A percentile compares a stretch with the other conserved stretches of the same genome.
These are phyloP conservation scores for Mariannaea elegans DNA, from an alignment of 2,329 filamentous ascomycete species.

Conservation along the genomic window DNA sequence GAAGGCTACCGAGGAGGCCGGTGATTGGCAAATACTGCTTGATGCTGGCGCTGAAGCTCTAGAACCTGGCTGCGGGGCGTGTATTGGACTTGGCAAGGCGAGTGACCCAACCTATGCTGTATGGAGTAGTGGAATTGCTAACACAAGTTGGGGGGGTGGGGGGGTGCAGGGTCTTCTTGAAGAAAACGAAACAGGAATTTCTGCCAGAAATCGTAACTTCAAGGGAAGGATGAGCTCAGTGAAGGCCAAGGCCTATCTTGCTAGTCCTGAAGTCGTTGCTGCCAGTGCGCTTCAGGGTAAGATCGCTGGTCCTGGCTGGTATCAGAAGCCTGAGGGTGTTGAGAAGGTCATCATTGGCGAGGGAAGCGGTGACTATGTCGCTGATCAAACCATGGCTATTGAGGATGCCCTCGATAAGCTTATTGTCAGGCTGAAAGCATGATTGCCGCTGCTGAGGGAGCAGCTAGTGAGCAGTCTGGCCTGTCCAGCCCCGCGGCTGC, in stretches of 20 bases:
- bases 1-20: slow-evolving; percentile 76
- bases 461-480: background rate
- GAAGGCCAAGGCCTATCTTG: slow-evolving; percentile 81
- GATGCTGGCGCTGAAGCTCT: slow-evolving; percentile 80
- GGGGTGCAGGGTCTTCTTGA: too few species aligned
- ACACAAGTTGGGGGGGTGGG: too few species aligned
- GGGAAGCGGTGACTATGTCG: slow-evolving; percentile 71
- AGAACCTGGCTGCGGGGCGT: slow-evolving; percentile 81
- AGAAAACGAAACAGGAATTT: slow-evolving; percentile 57
- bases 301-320: slow-evolving; percentile 81
- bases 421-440: slow-evolving; percentile 72
- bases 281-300: slow-evolving; percentile 81
- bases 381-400: slow-evolving; percentile 71
- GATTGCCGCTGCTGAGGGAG: slow-evolving; percentile 60
- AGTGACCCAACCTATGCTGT: too few species aligned
- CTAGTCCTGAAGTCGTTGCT: slow-evolving; percentile 89
- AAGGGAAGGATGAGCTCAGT: slow-evolving; percentile 82
- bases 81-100: slow-evolving; percentile 77
- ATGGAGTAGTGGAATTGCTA: too few species aligned
- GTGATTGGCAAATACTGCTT: slow-evolving; percentile 85
- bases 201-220: slow-evolving; percentile 87
- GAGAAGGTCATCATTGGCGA: slow-evolving; percentile 75
- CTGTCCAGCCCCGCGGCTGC: slow-evolving; percentile 23
- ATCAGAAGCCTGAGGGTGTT: slow-evolving; percentile 74
- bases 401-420: slow-evolving; percentile 78